phyloP scores from a whole-genome alignment of 805 yeast genomes.

The Starmerella vaccinii region DNA sequence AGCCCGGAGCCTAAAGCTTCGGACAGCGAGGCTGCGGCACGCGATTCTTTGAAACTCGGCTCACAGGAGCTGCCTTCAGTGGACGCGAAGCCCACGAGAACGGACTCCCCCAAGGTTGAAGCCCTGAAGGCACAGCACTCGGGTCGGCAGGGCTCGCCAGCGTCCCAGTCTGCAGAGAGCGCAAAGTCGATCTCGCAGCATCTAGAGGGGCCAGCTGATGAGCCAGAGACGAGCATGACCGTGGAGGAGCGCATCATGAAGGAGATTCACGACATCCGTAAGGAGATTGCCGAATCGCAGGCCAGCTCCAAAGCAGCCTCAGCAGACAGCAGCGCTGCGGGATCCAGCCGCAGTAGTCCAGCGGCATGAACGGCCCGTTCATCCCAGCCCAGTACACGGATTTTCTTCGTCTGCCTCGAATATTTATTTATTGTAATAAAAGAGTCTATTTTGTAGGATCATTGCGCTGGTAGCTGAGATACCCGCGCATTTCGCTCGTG shows the following conservation, averaged over 20 bases:
- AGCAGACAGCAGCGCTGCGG: not conserved
- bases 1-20: not conserved
- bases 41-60: too few relatives aligned
- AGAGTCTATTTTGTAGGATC: constrained; percentile 57
- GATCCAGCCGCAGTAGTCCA: not conserved
- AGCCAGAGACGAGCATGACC: not conserved
- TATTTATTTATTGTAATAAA: not conserved
- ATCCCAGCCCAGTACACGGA: not conserved
- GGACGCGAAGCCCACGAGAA: too few relatives aligned
- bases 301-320: not conserved
- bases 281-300: not conserved
- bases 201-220: not conserved
- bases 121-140: not conserved
- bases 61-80: too few relatives aligned
- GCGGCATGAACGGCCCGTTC: not conserved
- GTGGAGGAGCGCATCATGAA: constrained; percentile 6
- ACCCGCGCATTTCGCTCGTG: constrained; percentile 57
- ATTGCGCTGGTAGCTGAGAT: constrained; percentile 77
- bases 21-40: not conserved
- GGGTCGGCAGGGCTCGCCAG: not conserved
- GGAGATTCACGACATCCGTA: not conserved
- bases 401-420: not conserved
- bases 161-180: not conserved
- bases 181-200: not conserved
- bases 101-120: not conserved